Base-by-base conservation (phyloP, 2,329 filamentous ascomycete genomes). In the Neopestalotiopsis sp. region DNA sequence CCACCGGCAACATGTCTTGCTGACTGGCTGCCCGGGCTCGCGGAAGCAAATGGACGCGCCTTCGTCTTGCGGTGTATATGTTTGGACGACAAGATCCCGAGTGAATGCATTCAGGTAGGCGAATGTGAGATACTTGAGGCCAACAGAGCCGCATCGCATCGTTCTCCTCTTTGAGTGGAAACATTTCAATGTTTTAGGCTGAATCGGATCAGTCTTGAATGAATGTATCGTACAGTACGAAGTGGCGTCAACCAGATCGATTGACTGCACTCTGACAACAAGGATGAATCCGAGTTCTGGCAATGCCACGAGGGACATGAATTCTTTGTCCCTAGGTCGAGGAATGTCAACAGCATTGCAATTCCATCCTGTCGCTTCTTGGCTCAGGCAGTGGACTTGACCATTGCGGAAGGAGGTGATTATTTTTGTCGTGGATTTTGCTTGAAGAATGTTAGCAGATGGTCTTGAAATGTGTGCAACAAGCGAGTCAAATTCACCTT, bases 1-100 rank as follows among this genome's bases (percentile, higher is more conserved):
- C 87, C 87, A 90, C 1, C 81, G 76, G 70, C 84, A 88, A 70
- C 83, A 87, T 5, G 80, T 82, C 45, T 81, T 81, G 17, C 77
- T 80, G 0, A 79, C 79, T 1, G 81, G 78, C 0, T 79, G 80
- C 2, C 74, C 75, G 1, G 81, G 81, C 69, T 85, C 82, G 59
- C 85, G 84, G 65, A 91, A 86, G 75, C 87, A 90, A 12, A 93
- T 88, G 65, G 81, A 84, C 74, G 84, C 87, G 45, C 79, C 84
- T 12, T 88, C 86, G 38, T 84, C 80, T 10, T 84, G 79, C 0
- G 89, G 86, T 0, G 85, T 81, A 74, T 90, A 92, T 0, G 86
- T 91, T 66, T 92, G 89, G 71, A 94, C 81, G 24, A 93, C 83
- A 68, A 91, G 89, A 63, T 91, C 86, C 12, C 88, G 86, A 0